Evolutionary conservation across 495 filamentous ascomycete species (phyloP).

Genomic region (Daldinia caldariorum): DNA sequence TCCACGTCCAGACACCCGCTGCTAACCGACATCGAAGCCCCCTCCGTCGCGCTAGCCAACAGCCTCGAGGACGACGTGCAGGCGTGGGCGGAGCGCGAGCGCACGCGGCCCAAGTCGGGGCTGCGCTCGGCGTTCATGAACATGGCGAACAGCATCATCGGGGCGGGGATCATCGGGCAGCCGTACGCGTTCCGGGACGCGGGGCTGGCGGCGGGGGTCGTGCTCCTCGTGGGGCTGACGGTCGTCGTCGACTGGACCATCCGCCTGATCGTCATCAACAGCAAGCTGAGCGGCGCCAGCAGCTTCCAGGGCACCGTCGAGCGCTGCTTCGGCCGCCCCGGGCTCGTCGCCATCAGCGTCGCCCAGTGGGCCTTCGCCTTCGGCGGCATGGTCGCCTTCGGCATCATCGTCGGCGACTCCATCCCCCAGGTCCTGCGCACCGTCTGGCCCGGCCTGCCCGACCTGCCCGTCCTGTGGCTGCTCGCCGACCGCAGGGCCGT

Average conservation of each 20-base stretch:
- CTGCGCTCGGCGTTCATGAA: conserved; percentile 82
- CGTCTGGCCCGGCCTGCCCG: conserved; percentile 77
- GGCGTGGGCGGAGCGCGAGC: conserved; percentile 56
- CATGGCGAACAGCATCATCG: conserved; percentile 99
- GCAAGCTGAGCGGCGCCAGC: conserved; percentile 88
- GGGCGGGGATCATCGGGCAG: conserved; percentile 96
- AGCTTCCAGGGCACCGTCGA: conserved; percentile 96
- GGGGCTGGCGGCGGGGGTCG: conserved; percentile 79
- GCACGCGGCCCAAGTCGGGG: conserved; percentile 58
- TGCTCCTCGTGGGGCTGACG: conserved; percentile 82
- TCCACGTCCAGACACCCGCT: conserved; percentile 67
- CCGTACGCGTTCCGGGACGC: conserved; percentile 94
- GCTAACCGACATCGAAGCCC: conserved; percentile 86
- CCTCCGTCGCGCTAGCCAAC: conserved; percentile 82
- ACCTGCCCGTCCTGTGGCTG: conserved; percentile 81
- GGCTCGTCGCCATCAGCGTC: conserved; percentile 86
- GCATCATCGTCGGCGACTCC: conserved; percentile 94
- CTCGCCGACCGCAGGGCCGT: conserved; percentile 81
- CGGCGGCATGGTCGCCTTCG: conserved; percentile 98
- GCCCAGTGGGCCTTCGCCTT: conserved; percentile 99
- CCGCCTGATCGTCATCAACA: conserved; percentile 93
- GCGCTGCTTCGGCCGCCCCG: conserved; percentile 87
- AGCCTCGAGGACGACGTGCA: conserved; percentile 52
- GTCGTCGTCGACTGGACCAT: conserved; percentile 96
- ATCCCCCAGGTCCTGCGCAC: conserved; percentile 90